These are phyloP conservation scores for Paulownia fortunei DNA, from an alignment of 257 asterid genomes.

Conservation along the genomic window DNA sequence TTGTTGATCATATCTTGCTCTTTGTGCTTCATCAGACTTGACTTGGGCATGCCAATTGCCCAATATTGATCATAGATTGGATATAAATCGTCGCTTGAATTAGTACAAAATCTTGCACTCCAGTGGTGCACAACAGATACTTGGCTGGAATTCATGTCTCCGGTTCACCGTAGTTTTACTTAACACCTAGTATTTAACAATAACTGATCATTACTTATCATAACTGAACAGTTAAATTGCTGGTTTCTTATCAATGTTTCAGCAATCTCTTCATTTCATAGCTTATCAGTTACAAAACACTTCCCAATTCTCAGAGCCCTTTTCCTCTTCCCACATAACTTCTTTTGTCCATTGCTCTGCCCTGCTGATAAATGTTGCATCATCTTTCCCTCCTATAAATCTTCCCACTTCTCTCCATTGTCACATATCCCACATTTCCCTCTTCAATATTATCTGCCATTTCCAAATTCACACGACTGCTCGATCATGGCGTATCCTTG, in stretches of 20 bases:
- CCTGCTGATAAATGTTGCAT: constrained; percentile 17
- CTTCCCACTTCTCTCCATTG: not conserved
- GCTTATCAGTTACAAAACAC: constrained; percentile 28
- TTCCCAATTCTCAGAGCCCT: not conserved
- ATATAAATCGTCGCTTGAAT: no score
- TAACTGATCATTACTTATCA: not conserved
- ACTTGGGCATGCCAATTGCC: no score
- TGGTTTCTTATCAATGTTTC: not conserved
- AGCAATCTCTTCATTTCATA: constrained; percentile 16
- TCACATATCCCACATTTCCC: not conserved
- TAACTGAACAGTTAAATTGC: not conserved
- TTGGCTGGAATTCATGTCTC: no score
- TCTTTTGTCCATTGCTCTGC: constrained; percentile 21
- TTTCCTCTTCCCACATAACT: constrained; percentile 28
- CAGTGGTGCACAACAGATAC: no score
- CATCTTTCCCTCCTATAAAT: constrained; percentile 31
- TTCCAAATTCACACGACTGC: not conserved
- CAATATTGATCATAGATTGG: no score
- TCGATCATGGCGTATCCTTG: constrained; percentile 39
- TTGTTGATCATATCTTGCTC: no score
- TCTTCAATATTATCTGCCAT: not conserved
- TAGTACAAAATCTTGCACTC: no score
- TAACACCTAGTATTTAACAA: no score
- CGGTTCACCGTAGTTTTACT: no score
- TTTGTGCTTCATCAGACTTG: no score